A percentile compares a stretch with the other conserved stretches of the same genome.
Evolutionary conservation across 2,329 filamentous ascomycete species (phyloP).

Genomic region (Diaporthe citri): DNA sequence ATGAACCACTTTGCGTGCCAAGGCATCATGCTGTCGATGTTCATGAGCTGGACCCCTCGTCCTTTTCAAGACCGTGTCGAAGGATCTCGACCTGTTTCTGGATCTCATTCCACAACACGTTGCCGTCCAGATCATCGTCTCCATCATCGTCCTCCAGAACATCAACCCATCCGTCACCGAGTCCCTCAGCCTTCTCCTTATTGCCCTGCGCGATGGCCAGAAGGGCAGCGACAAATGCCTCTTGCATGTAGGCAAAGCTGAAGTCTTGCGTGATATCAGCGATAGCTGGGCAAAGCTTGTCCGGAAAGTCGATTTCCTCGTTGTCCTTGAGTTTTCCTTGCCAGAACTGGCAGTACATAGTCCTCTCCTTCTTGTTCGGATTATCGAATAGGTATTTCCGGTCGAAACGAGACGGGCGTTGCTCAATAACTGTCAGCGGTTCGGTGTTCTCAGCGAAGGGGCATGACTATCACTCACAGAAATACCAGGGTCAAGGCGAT

Average conservation of each 20-base stretch:
- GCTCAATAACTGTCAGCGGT: conserved; percentile 50
- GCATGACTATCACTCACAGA: conserved; percentile 52
- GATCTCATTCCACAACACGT: conserved; percentile 71
- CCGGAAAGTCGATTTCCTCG: conserved; percentile 70
- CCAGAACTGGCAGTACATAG: conserved; percentile 74
- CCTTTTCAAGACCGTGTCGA: conserved; percentile 68
- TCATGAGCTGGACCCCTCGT: conserved; percentile 38
- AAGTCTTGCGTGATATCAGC: conserved; percentile 74
- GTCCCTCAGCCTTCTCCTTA: conserved; percentile 32
- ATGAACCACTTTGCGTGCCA: neutral
- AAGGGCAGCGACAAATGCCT: conserved; percentile 74
- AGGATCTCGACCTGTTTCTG: conserved; percentile 73
- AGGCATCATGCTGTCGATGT: neutral
- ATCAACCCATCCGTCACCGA: conserved; percentile 55
- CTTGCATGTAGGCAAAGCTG: conserved; percentile 78
- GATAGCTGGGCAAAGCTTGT: conserved; percentile 68
- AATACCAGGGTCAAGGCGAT: conserved; percentile 75
- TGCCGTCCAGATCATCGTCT: conserved; percentile 59
- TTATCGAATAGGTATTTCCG: conserved; percentile 75
- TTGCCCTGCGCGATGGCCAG: conserved; percentile 65
- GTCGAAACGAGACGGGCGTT: conserved; percentile 76
- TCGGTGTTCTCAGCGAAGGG: neutral
- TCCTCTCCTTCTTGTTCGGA: conserved; percentile 65
- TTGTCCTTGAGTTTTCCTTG: conserved; percentile 67
- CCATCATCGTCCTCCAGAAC: conserved; percentile 48